phyloP scores from a whole-genome alignment of 768 basidiomycete species.

The Russula griseocarnosa region DNA sequence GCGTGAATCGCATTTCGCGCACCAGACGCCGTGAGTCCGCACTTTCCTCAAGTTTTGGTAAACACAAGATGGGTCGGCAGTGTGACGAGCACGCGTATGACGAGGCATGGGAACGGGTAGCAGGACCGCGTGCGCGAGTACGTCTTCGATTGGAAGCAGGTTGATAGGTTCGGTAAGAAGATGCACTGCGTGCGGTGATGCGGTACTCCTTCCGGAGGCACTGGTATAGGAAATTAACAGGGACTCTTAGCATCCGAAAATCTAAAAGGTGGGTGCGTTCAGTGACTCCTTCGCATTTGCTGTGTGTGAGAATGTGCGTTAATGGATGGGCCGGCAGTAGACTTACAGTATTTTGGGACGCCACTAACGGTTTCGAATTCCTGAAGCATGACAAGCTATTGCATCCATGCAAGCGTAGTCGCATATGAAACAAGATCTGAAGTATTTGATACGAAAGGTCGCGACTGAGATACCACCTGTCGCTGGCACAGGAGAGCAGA shows the following conservation, averaged over 20 bases:
- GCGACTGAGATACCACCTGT: conserved; percentile 45
- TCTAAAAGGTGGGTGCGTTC: conserved; percentile 64
- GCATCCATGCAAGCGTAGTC: conserved; percentile 82
- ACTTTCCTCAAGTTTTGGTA: conserved; percentile 63
- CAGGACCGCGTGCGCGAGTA: conserved; percentile 76
- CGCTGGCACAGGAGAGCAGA: conserved; percentile 22
- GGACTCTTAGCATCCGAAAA: conserved; percentile 96
- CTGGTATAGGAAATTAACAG: conserved; percentile 88
- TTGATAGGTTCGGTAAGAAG: conserved; percentile 99
- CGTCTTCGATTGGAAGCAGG: conserved; percentile 90
- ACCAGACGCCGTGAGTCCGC: conserved; percentile 82
- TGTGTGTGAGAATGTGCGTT: too few relatives aligned
- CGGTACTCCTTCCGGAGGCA: conserved; percentile 61
- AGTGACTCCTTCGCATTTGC: too few relatives aligned
- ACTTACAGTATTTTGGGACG: conserved; percentile 97
- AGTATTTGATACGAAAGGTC: conserved; percentile 78
- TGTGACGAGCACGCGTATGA: too few relatives aligned
- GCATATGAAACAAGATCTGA: conserved; percentile 95
- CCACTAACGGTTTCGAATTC: conserved; percentile 83
- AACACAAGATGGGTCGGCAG: conserved; percentile 49
- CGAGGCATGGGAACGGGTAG: conserved; percentile 66
- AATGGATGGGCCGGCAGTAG: conserved; percentile 39
- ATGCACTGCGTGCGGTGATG: conserved; percentile 87
- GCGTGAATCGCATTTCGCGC: conserved; percentile 93
- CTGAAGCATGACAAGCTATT: conserved; percentile 92